Percentiles rank a stretch among this genome's conserved stretches.
These are phyloP conservation scores for Coix lacrymajobi DNA, from an alignment of 176 grass and related monocot genomes.

Conservation along the genomic window DNA sequence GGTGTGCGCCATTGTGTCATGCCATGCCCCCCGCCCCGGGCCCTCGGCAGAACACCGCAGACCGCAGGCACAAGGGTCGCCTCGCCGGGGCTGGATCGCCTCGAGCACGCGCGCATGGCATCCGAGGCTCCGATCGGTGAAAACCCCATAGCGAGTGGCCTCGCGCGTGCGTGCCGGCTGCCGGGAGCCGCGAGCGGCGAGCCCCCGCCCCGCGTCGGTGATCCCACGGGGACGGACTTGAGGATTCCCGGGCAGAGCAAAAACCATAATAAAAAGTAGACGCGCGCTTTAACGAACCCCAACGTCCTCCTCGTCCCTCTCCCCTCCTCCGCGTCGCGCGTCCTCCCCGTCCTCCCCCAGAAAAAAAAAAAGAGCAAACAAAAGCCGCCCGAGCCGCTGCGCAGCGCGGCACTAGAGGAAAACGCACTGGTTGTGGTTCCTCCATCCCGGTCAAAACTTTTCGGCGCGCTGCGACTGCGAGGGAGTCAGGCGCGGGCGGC, in stretches of 20 bases:
- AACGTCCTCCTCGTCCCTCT: neutral
- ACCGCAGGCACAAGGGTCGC: neutral
- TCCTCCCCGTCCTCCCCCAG: neutral
- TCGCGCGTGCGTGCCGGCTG: neutral
- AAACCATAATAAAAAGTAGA: neutral
- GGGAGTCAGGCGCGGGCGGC: neutral
- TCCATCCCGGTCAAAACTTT: neutral
- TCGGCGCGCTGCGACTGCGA: neutral
- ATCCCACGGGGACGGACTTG: slow-evolving; percentile 34
- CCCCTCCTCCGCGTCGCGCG: neutral
- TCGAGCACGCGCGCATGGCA: neutral
- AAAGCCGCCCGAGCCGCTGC: slow-evolving; percentile 33
- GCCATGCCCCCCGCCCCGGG: neutral
- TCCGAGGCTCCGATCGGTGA: neutral
- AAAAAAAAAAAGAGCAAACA: slow-evolving; percentile 1
- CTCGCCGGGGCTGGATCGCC: neutral
- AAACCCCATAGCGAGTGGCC: neutral
- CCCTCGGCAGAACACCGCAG: neutral
- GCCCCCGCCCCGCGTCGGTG: slow-evolving; percentile 21
- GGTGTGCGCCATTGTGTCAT: neutral
- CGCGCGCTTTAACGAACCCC: slow-evolving; percentile 32
- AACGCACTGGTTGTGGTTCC: neutral
- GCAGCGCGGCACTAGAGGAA: slow-evolving; percentile 1
- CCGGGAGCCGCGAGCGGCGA: neutral
- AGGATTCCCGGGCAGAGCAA: neutral